phyloP scores from a whole-genome alignment of 2,329 filamentous ascomycete species.

The Plenodomus lindquistii region DNA sequence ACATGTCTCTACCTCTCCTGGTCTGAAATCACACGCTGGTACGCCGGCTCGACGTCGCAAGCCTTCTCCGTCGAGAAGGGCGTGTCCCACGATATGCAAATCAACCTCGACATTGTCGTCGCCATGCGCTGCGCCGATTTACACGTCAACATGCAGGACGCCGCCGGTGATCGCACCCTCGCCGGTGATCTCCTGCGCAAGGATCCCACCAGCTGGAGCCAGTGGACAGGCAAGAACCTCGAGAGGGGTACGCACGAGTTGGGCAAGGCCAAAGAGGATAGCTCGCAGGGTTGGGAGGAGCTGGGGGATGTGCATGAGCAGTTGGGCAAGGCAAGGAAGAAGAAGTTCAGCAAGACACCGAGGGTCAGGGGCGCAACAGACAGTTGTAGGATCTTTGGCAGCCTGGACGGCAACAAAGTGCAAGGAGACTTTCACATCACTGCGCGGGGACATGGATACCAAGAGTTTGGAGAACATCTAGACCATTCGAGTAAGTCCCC shows the following conservation, averaged over 20 bases:
- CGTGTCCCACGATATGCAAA: constrained; percentile 82
- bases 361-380: constrained; percentile 63
- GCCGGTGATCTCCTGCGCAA: constrained; percentile 74
- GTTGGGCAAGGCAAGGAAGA: constrained; percentile 70
- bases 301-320: constrained; percentile 94
- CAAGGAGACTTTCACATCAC: constrained; percentile 99
- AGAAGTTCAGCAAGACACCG: constrained; percentile 74
- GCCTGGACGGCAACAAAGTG: constrained; percentile 90
- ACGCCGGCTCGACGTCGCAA: constrained; percentile 79
- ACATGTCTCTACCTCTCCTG: constrained; percentile 76
- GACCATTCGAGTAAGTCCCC: constrained; percentile 72
- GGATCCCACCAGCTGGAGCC: constrained; percentile 77
- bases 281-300: constrained; percentile 53
- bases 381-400: constrained; percentile 88
- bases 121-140: constrained; percentile 84
- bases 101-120: constrained; percentile 94
- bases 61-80: constrained; percentile 94
- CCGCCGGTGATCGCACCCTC: constrained; percentile 86
- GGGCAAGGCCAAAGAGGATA: constrained; percentile 45
- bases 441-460: constrained; percentile 92
- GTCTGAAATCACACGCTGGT: constrained; percentile 81
- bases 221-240: constrained; percentile 76
- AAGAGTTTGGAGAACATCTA: constrained; percentile 76
- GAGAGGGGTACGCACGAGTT: constrained; percentile 53
- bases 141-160: constrained; percentile 97